These are phyloP conservation scores for Penicillium atrosanguineum DNA, from an alignment of 495 filamentous ascomycete species.

Conservation along the genomic window DNA sequence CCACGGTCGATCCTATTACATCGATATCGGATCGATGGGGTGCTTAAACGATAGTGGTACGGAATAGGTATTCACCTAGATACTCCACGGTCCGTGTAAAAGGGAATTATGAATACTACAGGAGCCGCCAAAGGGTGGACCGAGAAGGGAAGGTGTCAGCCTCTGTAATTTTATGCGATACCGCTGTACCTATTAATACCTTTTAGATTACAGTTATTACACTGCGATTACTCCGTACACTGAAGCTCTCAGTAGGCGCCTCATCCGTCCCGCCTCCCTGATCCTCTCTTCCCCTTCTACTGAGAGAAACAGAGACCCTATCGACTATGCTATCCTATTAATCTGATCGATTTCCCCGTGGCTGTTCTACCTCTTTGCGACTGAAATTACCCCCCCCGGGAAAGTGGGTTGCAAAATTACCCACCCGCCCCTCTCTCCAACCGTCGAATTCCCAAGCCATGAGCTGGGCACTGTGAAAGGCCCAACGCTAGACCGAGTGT, in stretches of 20 bases:
- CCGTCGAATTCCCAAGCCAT: conserved; percentile 20
- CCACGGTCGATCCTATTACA: conserved; percentile 15
- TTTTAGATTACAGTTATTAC: not conserved
- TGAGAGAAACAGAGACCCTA: not conserved
- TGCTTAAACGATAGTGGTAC: conserved; percentile 7
- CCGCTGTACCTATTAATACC: not conserved
- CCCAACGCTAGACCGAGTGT: conserved; percentile 7
- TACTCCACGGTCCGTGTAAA: not conserved
- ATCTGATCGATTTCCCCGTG: conserved; percentile 1
- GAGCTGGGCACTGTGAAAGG: conserved; percentile 21
- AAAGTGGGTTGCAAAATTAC: conserved; percentile 25
- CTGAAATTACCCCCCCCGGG: conserved; percentile 4
- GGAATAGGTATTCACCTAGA: not conserved
- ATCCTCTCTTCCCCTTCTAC: conserved; percentile 2
- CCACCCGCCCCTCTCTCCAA: conserved; percentile 20
- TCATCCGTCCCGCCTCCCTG: conserved; percentile 23
- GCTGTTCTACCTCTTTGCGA: conserved; percentile 3
- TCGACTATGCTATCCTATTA: conserved; percentile 1
- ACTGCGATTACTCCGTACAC: not conserved
- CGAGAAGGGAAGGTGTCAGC: not conserved
- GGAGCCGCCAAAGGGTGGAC: not conserved
- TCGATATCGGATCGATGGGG: conserved; percentile 8
- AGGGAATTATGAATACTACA: no score
- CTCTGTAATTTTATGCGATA: not conserved
- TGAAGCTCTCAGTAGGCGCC: conserved; percentile 14